Base-by-base conservation (phyloP, 176 grass and related monocot species). In the Oryza australiensis region DNA sequence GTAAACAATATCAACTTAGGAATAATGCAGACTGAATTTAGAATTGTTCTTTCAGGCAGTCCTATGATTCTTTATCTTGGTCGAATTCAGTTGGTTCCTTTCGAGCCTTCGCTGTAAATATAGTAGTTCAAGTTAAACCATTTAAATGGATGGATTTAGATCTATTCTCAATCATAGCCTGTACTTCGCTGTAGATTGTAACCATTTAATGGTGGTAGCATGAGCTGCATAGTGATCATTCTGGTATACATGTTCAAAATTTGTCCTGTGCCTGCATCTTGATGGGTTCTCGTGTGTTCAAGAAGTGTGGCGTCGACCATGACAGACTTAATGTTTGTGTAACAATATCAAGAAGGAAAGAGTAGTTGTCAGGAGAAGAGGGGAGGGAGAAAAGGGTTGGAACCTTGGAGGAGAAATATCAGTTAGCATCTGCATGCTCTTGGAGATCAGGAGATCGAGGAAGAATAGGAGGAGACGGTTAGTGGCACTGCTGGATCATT, bases 1-100 rank as follows among this genome's bases (percentile, higher is more conserved):
- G 32, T 27, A 35, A 80, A 57, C 9, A 70, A 55, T 64, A 73
- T 20, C 28, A 49, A 64, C 66, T 60, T 59, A 82, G 48, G 57
- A 64, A 32, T 43, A 26, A 33, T 62, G 35, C 0, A 73, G 14
- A 45, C 26, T 14, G 1, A 72, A 62, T 37, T 64, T 32, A 38
- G 2, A 64, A 30, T 37, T 3, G 10, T 57, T 24, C 2, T 43
- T n/a, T n/a, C 1, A 26, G 34, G 16, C 4, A 23, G 18, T 34
- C 14, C 1, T 6, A 7, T 33, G 53, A 32, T 73, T 82, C 2
- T 33, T 62, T 82, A 16, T 30, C 7, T 8, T 7, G 26, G 10
- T 64, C 27, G 23, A 30, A 45, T 12, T 0, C 18, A 73, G 68
- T 33, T 82, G 6, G 20, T 45, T 38, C 30, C 51, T 63, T 62